Conservation (phyloP, 306 rosid genomes). For the Cucumis sativus region DNA sequence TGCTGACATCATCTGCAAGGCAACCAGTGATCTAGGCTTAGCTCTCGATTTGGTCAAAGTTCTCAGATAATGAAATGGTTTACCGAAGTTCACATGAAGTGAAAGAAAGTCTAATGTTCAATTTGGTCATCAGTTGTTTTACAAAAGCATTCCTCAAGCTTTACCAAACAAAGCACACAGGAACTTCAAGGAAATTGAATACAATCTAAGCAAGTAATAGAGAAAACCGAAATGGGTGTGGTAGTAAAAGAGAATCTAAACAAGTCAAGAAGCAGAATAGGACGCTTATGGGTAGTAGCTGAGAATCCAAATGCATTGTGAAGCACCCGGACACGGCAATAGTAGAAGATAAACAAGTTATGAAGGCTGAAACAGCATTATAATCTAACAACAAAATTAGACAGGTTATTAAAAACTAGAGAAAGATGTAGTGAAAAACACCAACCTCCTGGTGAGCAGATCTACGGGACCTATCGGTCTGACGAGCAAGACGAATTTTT, state of each 20-base stretch:
- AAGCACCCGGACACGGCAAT: not conserved
- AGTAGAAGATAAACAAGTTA: not conserved
- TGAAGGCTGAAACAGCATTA: not conserved
- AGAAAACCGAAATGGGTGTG: not conserved
- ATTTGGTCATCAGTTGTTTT: not conserved
- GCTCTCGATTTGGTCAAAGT: not conserved
- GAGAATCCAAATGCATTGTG: not conserved
- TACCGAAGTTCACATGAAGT: not conserved
- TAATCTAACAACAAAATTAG: not conserved
- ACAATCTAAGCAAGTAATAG: not conserved
- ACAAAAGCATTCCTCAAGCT: not conserved
- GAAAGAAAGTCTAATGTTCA: not conserved
- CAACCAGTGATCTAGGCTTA: not conserved
- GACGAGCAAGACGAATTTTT: slow-evolving; percentile 96
- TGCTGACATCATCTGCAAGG: not conserved
- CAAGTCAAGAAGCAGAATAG: not conserved
- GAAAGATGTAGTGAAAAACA: slow-evolving; percentile 10
- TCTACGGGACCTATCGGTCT: slow-evolving; percentile 82
- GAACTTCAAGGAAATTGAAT: not conserved
- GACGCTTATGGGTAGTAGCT: not conserved
- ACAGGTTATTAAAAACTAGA: not conserved
- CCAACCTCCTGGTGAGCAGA: slow-evolving; percentile 97
- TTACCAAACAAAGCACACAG: not conserved
- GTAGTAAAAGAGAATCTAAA: not conserved
- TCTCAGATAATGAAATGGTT: not conserved